Base-by-base conservation (phyloP, 768 basidiomycete species). In the Psilocybe azurescens region DNA sequence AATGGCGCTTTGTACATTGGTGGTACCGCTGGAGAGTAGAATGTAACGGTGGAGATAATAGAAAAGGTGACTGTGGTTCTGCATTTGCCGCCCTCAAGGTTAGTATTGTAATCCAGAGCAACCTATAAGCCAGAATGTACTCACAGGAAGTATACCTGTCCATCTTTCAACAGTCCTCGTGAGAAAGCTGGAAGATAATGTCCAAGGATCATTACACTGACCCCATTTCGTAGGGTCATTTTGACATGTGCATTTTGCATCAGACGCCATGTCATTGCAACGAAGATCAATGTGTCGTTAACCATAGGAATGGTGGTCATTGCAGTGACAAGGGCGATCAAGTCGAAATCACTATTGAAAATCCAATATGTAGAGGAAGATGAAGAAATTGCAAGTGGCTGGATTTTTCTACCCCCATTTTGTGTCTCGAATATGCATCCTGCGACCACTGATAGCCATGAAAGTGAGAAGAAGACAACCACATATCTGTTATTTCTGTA, bases 241-340 rank as follows among this genome's bases (percentile, higher is more conserved):
- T 61, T 58, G 13, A 50, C 50, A n/a, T 56, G 39, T 0, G 67
- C 24, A 52, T 68, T 65, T 8, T 56, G 44, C 33, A 71, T 54
- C 7, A 79, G 59, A 1, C 68, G 64, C 60, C 65, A 73, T 6
- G 77, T 73, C 7, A 77, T 74, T 9, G 74, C 69, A 38, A 74
- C 16, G 58, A 76, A 76, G 6, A 75, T 68, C 16, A 64, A 51
- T 1, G 73, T 74, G 57, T 77, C 77, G 28, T 72, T 63, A 8
- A 73, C 49, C 7, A 72, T 51, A 0, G 68, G 62, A 2, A 64
- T 56, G 28, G 74, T 63, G 0, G 63, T 64, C 28, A 49, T 48
- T 9, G 47, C 29, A 14, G 47, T 48, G 33, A 54, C 44, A 8
- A 32, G 2, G 66, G 61, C 20, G 62, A 56, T 3, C 47, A 59